Evolutionary conservation across 1,284 basidiomycete species (phyloP), one percentile per base, ranked within the genome.

Genomic region (Austroboletus niveus): DNA sequence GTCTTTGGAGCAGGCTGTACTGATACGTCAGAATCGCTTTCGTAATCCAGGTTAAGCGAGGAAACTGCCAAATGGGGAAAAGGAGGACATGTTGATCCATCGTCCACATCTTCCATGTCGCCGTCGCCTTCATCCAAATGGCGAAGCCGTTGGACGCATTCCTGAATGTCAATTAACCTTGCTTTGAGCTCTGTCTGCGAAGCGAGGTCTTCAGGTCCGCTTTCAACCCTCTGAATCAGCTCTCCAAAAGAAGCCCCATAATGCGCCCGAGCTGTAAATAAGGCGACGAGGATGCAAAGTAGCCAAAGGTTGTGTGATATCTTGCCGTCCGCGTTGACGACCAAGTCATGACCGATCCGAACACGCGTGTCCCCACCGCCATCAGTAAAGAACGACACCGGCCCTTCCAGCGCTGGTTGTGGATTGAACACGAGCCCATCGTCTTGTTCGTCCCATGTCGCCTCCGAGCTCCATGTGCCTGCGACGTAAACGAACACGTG

Each of bases 221-320:
- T 12, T 22, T 56, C 55, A 17, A 48, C 49, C 47, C 47, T 53
- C 50, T 34, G 42, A 27, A 55, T 48, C 54, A 60, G 11, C 41
- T 47, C 57, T 41, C 42, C 36, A 49, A 68, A 47, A 48, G 53
- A 57, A 54, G 56, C 4, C 11, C 40, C 49, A 3, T 47, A 51
- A 17, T 51, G 47, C 36, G 51, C 17, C 55, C 45, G 49, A 40
- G 45, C 45, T 42, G 58, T 52, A 48, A 57, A 61, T 48, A 57
- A 17, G 20, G 62, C 65, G 47, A 62, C 48, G 15, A 70, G 47
- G 45, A 57, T 35, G 53, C 69, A 67, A 30, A 66, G 56, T 8
- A 68, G 30, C 66, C 66, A 68, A 7, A 68, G 58, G 12, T 52
- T 42, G 49, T 71, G 69, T 6, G 69, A 68, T 47, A 68, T 35